A percentile compares a stretch with the other conserved stretches of the same genome.
phyloP scores from a whole-genome alignment of 1,284 basidiomycete genomes.

The Ustilago esculenta region DNA sequence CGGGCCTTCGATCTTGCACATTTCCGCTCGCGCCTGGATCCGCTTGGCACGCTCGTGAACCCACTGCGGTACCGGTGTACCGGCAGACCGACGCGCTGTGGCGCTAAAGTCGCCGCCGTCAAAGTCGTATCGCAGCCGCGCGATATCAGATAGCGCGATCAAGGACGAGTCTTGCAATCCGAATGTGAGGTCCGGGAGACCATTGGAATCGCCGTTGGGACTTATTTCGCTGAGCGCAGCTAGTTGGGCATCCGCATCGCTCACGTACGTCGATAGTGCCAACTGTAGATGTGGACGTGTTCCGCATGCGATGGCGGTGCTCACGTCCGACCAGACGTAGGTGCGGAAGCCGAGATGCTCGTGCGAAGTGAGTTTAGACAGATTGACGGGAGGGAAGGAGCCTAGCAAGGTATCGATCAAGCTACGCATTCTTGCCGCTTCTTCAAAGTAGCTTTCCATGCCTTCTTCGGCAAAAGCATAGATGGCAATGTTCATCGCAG shows the following conservation, averaged over 20 bases:
- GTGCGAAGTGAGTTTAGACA: slow-evolving; percentile 23
- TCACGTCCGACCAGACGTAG: slow-evolving; percentile 38
- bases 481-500: slow-evolving; percentile 40
- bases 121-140: slow-evolving; percentile 30
- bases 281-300: slow-evolving; percentile 37
- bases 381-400: slow-evolving; percentile 26
- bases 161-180: slow-evolving; percentile 21
- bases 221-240: no score
- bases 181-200: slow-evolving; percentile 12
- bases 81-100: slow-evolving; percentile 11
- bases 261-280: slow-evolving; percentile 13
- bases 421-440: slow-evolving; percentile 22
- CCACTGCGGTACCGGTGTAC: slow-evolving; percentile 27
- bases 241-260: not conserved
- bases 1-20: slow-evolving; percentile 13
- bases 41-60: slow-evolving; percentile 26
- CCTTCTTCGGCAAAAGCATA: slow-evolving; percentile 43
- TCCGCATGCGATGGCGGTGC: slow-evolving; percentile 32
- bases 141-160: slow-evolving; percentile 39
- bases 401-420: slow-evolving; percentile 31
- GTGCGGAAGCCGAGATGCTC: slow-evolving; percentile 34
- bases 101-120: slow-evolving; percentile 31
- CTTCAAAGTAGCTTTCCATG: slow-evolving; percentile 37
- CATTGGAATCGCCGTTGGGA: not conserved
- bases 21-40: slow-evolving; percentile 18